These are phyloP conservation scores for Lobulomyces angularis DNA, from an alignment of 192 early-diverging fungal species.

Conservation along the genomic window DNA sequence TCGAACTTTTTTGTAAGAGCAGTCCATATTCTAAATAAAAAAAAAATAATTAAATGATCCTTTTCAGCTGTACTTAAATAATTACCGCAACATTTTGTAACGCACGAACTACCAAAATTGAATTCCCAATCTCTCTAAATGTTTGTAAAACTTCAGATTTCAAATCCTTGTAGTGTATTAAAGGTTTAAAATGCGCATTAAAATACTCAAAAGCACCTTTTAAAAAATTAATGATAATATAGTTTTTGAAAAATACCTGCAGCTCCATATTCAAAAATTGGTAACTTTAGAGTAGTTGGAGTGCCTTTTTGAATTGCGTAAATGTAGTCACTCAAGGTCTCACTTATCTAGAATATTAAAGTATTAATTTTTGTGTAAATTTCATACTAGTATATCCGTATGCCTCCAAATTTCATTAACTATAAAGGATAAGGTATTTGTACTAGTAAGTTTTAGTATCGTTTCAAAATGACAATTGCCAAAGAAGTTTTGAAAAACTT, in stretches of 20 bases:
- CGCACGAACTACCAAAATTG: slow-evolving; percentile 12
- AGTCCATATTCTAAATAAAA: too few species aligned
- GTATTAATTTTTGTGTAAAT: slow-evolving; percentile 6
- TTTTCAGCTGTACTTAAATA: too few species aligned
- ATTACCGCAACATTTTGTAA: slow-evolving; percentile 19
- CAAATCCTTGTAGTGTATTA: slow-evolving; percentile 15
- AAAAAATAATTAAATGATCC: too few species aligned
- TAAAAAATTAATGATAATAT: slow-evolving; percentile 4
- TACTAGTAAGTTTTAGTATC: slow-evolving; percentile 9
- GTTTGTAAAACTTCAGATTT: slow-evolving; percentile 29
- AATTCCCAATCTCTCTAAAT: slow-evolving; percentile 32
- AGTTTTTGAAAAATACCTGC: slow-evolving; percentile 13
- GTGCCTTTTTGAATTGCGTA: slow-evolving; percentile 25
- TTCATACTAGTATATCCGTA: slow-evolving; percentile 13
- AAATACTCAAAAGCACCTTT: slow-evolving; percentile 27
- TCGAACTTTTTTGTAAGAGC: too few species aligned
- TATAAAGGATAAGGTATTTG: slow-evolving; percentile 16
- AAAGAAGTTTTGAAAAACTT: slow-evolving; percentile 11
- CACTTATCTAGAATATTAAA: slow-evolving; percentile 16
- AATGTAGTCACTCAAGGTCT: slow-evolving; percentile 24
- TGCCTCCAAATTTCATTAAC: slow-evolving; percentile 19
- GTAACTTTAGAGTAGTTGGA: slow-evolving; percentile 24
- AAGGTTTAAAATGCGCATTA: slow-evolving; percentile 18
- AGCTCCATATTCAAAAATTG: slow-evolving; percentile 30
- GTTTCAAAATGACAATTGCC: slow-evolving; percentile 23